Base-by-base conservation (phyloP, 371 early-diverging fungal genomes). In the Apophysomyces variabilis region DNA sequence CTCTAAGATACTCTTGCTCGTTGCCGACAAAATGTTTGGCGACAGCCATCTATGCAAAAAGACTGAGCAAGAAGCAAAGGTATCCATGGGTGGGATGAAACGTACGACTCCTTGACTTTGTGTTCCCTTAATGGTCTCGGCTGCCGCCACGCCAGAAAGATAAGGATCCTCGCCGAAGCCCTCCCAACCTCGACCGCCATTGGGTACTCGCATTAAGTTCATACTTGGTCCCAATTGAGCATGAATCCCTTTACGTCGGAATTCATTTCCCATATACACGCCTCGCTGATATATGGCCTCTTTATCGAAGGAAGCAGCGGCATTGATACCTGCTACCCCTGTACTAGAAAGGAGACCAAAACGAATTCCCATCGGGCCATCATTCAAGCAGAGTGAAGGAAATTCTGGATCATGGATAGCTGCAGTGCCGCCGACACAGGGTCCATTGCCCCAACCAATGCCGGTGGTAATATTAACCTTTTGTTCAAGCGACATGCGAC, bases 101-200 rank as follows among this genome's bases (percentile, higher is more conserved):
- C 71, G 62, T 73, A 81, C 78, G n/a, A 82, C 79, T 64, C 76
- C 78, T 47, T 75, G 61, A 38, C 66, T 66, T 66, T 82, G 82
- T 38, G 76, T 67, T 60, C 82, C 82, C 16, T 45, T 38, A 32
- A 82, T 69, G 8, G 73, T 77, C 54, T 76, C 66, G 0, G 62
- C 64, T 58, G 70, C 66, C 13, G 69, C 62, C 6, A 82, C 72
- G 57, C 78, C 82, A 11, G 76, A 60, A n/a, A 89, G 76, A 57
- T 69, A 89, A 11, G 89, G 89, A 61, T 89, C 89, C 67, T 82
- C 89, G 57, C 88, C 87, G 35, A 77, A 78, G 36, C 72, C 77
- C 75, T 89, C 89, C 85, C 86, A 89, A 46, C 75, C 82, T 66
- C 89, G 72, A 26, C 89, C 89, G 58, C 75, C 80, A 44, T 70